Evolutionary conservation across 805 yeast species (phyloP).

Genomic region (Zygosaccharomyces bisporus): DNA sequence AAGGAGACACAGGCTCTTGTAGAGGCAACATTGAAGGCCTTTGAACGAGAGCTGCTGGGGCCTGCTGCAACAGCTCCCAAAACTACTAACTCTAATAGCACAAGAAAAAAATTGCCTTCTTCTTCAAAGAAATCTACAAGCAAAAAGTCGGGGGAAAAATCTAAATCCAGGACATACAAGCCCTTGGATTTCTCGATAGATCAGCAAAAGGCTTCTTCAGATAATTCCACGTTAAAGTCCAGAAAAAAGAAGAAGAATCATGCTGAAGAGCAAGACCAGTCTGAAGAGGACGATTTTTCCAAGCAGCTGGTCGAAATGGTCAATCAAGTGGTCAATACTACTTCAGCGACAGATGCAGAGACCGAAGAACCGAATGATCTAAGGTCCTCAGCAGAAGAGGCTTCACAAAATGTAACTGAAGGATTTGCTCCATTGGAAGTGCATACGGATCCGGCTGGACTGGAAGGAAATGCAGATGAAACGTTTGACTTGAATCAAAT

Average conservation of each 20-base stretch:
- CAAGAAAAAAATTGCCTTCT: constrained; percentile 9
- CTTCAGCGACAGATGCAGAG: constrained; percentile 11
- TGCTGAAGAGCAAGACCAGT: constrained; percentile 7
- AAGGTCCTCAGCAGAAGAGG: background rate
- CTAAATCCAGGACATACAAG: constrained; percentile 1
- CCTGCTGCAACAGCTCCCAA: constrained; percentile 10
- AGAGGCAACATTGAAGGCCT: constrained; percentile 35
- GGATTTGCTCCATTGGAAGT: constrained; percentile 6
- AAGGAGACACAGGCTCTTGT: constrained; percentile 35
- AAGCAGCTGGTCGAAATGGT: constrained; percentile 56
- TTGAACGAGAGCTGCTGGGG: constrained; percentile 31
- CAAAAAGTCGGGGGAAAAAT: constrained; percentile 2
- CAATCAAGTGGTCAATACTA: constrained; percentile 48
- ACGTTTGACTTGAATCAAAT: constrained; percentile 67
- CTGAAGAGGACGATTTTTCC: constrained; percentile 41
- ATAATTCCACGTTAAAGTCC: constrained; percentile 6
- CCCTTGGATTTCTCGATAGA: background rate
- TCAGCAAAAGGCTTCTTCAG: background rate
- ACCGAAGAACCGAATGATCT: background rate
- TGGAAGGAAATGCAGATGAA: constrained; percentile 31
- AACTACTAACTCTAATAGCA: constrained; percentile 3
- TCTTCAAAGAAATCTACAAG: constrained; percentile 8
- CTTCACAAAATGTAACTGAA: constrained; percentile 8
- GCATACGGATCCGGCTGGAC: constrained; percentile 12
- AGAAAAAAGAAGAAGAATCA: constrained; percentile 27